Evolutionary conservation across 1,139 yeast genomes (phyloP), one percentile per base, ranked within the genome.

Genomic region (Barnettozyma hawaiiensis): DNA sequence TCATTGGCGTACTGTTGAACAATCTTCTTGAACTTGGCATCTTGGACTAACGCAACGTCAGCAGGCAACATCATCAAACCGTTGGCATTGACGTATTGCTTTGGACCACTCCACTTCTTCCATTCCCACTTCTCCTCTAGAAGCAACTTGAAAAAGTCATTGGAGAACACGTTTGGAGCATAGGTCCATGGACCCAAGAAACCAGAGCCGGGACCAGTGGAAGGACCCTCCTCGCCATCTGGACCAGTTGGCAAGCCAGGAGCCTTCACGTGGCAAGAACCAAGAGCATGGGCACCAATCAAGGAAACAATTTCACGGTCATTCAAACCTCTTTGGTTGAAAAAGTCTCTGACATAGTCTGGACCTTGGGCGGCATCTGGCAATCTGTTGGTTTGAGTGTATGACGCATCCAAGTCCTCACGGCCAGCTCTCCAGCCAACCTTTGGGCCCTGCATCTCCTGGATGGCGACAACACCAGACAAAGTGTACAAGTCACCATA

Each of bases 121-220:
- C 76, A 69, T 50, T 79, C 75, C 97, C 97, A 90, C 47, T 77
- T 71, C 52, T 79, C 85, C 57, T 76, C 73, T 52, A 87, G 66
- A 53, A 90, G 74, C 57, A 85, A 73, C 48, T 76, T 79, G 69
- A 66, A 90, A 65, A 84, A 87, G 53, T 84, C 92, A 63, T 86
- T 87, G 54, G 92, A 80, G 64, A 90, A 85, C 64, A 76, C 69
- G 53, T 89, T 89, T 55, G 87, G 85, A 32, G 89, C 81, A 46
- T 90, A 92, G 44, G 92, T 94, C 97, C 97, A 90, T 40, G 96
- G 96, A 40, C 97, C 97, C 49, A 84, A 94, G 62, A 69, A 90
- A 3, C 96, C 97, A 11, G 83, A 73, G 22, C 57, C 59, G 22
- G 50, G 46, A 7, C 53, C 50, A 21, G 69, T 59, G 36, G 65